These are phyloP conservation scores for Cercospora nicotianae DNA, from an alignment of 2,329 filamentous ascomycete species.

Conservation along the genomic window DNA sequence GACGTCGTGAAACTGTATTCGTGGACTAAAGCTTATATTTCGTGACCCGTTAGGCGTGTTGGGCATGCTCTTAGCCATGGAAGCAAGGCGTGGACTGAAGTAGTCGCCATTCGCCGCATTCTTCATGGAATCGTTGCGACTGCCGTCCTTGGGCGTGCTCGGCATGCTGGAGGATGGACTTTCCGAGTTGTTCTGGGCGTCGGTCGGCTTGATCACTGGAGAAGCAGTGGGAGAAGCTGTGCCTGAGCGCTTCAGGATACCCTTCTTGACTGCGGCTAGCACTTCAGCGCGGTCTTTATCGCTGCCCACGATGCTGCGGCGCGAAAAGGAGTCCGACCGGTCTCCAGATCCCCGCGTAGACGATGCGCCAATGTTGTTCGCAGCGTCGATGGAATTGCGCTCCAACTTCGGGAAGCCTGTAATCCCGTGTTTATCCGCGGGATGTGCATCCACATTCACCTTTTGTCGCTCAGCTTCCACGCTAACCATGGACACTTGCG, in stretches of 20 bases:
- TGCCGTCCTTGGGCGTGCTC: slow-evolving; percentile 80
- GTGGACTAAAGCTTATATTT: slow-evolving; percentile 77
- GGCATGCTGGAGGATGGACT: slow-evolving; percentile 83
- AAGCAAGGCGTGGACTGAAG: slow-evolving; percentile 71
- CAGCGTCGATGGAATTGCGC: slow-evolving; percentile 73
- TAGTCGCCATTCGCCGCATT: slow-evolving; percentile 85
- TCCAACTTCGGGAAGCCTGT: slow-evolving; percentile 85
- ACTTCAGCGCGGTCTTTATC: slow-evolving; percentile 90
- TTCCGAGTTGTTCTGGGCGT: slow-evolving; percentile 68
- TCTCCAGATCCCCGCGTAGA: slow-evolving; percentile 48
- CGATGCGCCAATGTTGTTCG: slow-evolving; percentile 36
- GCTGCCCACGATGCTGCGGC: slow-evolving; percentile 88
- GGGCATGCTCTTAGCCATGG: slow-evolving; percentile 77
- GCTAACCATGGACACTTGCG: slow-evolving; percentile 92
- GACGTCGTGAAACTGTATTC: slow-evolving; percentile 92
- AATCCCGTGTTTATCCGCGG: slow-evolving; percentile 68
- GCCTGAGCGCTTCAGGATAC: slow-evolving; percentile 82
- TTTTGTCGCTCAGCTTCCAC: slow-evolving; percentile 88
- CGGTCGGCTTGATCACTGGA: slow-evolving; percentile 64
- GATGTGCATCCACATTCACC: slow-evolving; percentile 73
- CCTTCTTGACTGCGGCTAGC: slow-evolving; percentile 87
- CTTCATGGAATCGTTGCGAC: slow-evolving; percentile 37
- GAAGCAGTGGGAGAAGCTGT: slow-evolving; percentile 66
- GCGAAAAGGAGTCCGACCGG: slow-evolving; percentile 60
- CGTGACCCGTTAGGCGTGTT: slow-evolving; percentile 70